Conservation (phyloP, 805 yeast species). For the Blastobotrys attinorum region DNA sequence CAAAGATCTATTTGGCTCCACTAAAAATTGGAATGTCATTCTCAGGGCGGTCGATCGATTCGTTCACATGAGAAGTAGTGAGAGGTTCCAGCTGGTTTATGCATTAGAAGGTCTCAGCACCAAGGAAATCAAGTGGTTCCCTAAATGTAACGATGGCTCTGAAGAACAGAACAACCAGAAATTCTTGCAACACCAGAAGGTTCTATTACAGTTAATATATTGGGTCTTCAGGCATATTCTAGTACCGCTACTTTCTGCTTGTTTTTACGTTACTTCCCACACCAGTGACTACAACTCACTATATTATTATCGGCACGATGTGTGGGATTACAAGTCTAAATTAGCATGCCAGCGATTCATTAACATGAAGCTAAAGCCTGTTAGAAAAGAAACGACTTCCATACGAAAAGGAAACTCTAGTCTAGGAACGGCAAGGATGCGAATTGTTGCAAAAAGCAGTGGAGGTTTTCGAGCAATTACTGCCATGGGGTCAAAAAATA, state of each 20-base stretch:
- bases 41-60: slow-evolving; percentile 31
- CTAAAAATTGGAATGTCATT: slow-evolving; percentile 38
- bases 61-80: slow-evolving; percentile 34
- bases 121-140: slow-evolving; percentile 50
- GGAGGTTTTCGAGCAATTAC: not conserved
- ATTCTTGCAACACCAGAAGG: slow-evolving; percentile 28
- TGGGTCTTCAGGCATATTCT: slow-evolving; percentile 54
- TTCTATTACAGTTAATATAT: slow-evolving; percentile 36
- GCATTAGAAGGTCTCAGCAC: slow-evolving; percentile 33
- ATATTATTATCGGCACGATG: slow-evolving; percentile 47
- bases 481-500: not conserved
- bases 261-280: slow-evolving; percentile 60
- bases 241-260: slow-evolving; percentile 39
- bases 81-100: slow-evolving; percentile 28
- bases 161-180: slow-evolving; percentile 25
- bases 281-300: slow-evolving; percentile 34
- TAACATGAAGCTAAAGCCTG: not conserved
- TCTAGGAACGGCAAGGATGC: not conserved
- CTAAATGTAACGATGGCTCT: no score
- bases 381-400: not conserved
- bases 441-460: not conserved
- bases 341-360: slow-evolving; percentile 35
- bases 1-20: slow-evolving; percentile 42
- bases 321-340: slow-evolving; percentile 44
- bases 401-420: not conserved